Percentiles rank a stretch among this genome's conserved stretches.
phyloP scores from a whole-genome alignment of 2,329 filamentous ascomycete species.

The Aspergillus nomiae region DNA sequence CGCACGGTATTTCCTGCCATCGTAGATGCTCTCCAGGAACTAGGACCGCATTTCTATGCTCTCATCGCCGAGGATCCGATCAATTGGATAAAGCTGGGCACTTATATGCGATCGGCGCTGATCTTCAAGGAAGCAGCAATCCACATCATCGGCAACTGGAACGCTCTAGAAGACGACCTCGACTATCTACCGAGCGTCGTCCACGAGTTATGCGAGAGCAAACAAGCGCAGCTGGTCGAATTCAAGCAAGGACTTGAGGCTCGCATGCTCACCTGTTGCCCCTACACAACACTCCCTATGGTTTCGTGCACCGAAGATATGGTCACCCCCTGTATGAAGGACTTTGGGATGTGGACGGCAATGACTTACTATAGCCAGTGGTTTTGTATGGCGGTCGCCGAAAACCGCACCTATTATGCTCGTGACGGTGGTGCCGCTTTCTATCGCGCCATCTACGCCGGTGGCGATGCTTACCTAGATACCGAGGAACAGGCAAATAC shows the following conservation, averaged over 20 bases:
- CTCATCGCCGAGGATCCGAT: conserved; percentile 47
- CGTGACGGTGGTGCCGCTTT: conserved; percentile 52
- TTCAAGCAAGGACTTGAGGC: conserved; percentile 31
- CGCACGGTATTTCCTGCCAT: conserved; percentile 47
- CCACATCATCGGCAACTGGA: conserved; percentile 37
- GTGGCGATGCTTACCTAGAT: conserved; percentile 46
- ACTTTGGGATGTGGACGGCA: conserved; percentile 14
- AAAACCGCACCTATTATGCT: conserved; percentile 39
- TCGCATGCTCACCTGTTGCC: conserved; percentile 31
- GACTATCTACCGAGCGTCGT: conserved; percentile 20
- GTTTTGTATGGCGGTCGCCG: conserved; percentile 44
- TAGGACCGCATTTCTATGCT: conserved; percentile 49
- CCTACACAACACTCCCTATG: not conserved
- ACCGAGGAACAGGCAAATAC: conserved; percentile 30
- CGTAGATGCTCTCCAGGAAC: conserved; percentile 48
- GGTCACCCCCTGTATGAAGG: not conserved
- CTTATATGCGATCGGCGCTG: conserved; percentile 48
- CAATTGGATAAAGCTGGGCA: conserved; percentile 50
- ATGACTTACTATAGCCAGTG: conserved; percentile 42
- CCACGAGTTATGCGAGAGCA: conserved; percentile 25
- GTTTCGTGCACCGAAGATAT: not conserved
- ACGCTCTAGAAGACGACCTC: conserved; percentile 17
- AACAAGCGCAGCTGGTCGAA: conserved; percentile 24
- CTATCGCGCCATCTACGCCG: conserved; percentile 44
- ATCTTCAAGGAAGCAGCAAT: conserved; percentile 37